Base-by-base conservation (phyloP, 2,329 filamentous ascomycete species). In the Cytospora paraplurivora region DNA sequence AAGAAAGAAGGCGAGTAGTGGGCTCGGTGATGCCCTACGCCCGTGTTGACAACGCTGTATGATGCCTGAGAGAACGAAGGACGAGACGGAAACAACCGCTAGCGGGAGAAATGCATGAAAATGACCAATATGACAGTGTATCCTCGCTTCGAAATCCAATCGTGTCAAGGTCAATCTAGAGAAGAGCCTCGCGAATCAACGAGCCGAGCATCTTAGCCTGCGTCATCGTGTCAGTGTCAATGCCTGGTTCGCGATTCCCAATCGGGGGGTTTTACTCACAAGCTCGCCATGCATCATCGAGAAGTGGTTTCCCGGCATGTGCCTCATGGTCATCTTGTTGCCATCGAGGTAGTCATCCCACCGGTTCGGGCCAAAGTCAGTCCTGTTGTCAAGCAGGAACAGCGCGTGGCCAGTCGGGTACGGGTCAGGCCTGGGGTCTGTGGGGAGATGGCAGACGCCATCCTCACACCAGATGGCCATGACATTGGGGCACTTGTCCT, bases 221-320 rank as follows among this genome's bases (percentile, higher is more conserved):
- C 3, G 11, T 27, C 11, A 38, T 41, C 1, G 15, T 0, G 27
- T 67, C 62, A 67, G 62, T 13, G 49, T 27, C 27, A 27, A 27
- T 4, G 27, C 27, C 27, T 38, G n/a, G 4, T 7, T 32, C 41
- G 3, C 13, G 35, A 13, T 15, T 17, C 13, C 11, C 27, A 12
- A 35, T 11, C 4, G 34, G n/a, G 4, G 8, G 13, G 12, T 21
- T 10, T 6, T 34, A 74, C 76, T 68, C 68, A 78, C 76, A 62
- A 76, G 59, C 4, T 79, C 72, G 66, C 85, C 86, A 73, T 88
- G 86, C 87, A 92, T 91, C 88, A 91, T 91, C 21, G 82, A 86
- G 76, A 92, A 91, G 76, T 91, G 88, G 71, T 91, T 89, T 2
- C 88, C 89, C 17, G 84, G 85, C 85, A 90, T 89, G 70, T 88